Conservation (phyloP, 306 rosid genomes). For the Rubus idaeus region DNA sequence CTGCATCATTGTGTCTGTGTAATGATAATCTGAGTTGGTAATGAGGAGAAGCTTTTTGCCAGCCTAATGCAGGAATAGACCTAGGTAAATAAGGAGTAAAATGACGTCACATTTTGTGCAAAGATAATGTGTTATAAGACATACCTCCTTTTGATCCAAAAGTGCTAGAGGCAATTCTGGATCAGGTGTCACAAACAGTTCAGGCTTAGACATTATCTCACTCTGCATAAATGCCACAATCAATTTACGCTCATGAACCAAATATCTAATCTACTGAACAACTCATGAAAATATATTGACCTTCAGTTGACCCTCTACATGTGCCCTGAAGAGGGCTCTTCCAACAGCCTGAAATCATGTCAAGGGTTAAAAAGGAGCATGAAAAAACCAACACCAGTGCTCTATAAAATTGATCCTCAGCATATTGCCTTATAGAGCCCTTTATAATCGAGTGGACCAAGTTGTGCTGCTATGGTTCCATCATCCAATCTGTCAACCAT, state of each 20-base stretch:
- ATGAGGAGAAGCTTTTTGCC: conserved; percentile 93
- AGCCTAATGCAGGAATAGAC: conserved; percentile 58
- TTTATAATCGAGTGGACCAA: conserved; percentile 83
- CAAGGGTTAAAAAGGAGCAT: conserved; percentile 34
- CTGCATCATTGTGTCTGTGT: conserved; percentile 94
- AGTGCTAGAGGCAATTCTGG: conserved; percentile 87
- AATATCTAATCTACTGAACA: conserved; percentile 3
- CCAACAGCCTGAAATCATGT: conserved; percentile 84
- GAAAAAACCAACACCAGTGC: conserved; percentile 22
- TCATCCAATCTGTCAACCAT: conserved; percentile 96
- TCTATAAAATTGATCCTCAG: conserved; percentile 9
- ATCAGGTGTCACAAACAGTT: conserved; percentile 92
- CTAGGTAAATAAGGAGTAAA: conserved; percentile 26
- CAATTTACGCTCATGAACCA: conserved; percentile 25
- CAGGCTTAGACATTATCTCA: conserved; percentile 97
- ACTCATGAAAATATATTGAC: conserved; percentile 34
- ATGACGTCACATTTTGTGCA: conserved; percentile 15
- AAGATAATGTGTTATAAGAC: conserved; percentile 12
- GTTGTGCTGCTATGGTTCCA: conserved; percentile 64
- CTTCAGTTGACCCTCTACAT: conserved; percentile 98
- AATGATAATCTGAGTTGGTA: conserved; percentile 92
- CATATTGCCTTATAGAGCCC: conserved; percentile 82
- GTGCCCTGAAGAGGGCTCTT: conserved; percentile 94
- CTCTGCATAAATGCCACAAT: conserved; percentile 59
- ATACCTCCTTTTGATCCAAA: conserved; percentile 96